Base-by-base conservation (phyloP, 78 protist species). In the Dictyostelium citrinum region DNA sequence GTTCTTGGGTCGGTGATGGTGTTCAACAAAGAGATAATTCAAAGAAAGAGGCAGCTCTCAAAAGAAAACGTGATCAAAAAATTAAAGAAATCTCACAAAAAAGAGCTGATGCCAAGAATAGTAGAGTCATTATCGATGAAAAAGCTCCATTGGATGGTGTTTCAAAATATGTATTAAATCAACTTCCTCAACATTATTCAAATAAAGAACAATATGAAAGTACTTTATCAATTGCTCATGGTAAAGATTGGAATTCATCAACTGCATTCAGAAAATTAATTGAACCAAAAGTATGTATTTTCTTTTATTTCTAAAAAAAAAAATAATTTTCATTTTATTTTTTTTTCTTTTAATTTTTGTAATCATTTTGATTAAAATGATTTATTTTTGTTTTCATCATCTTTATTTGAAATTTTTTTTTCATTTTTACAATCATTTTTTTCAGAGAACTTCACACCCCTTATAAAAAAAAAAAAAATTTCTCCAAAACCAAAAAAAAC, bases 1-100 rank as follows among this genome's bases (percentile, higher is more conserved):
- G 93, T 41, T 43, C 81, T 2, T 88, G 93, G 93, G 72, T 83
- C 46, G 93, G 93, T 46, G 93, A 88, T 41, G 93, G 93, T 31
- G 24, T 46, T n/a, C 45, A 61, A 39, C 43, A 58, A 35, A 58
- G 67, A 16, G 43, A 76, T 43, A 58, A 58, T 4, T 45, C 81
- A 16, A 70, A 70, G 77, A 70, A 35, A 70, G 43, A 43, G 17
- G 77, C 49, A 5, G 16, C 14, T 5, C 1, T 76, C 22, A 61
- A 76, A 14, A 67, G 72, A 78, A 51, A 78, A 35, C 84, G 81
- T 45, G 75, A 88, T 12, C 70, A 49, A 16, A 76, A 88, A 35
- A 11, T 88, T 14, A 76, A 88, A 35, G 71, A 58, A 68, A 11
- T 46, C 1, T 68, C 84, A 14, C 2, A 58, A 22, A 78, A 61